phyloP scores from a whole-genome alignment of 495 filamentous ascomycete species.

The Eremomyces bilateralis region DNA sequence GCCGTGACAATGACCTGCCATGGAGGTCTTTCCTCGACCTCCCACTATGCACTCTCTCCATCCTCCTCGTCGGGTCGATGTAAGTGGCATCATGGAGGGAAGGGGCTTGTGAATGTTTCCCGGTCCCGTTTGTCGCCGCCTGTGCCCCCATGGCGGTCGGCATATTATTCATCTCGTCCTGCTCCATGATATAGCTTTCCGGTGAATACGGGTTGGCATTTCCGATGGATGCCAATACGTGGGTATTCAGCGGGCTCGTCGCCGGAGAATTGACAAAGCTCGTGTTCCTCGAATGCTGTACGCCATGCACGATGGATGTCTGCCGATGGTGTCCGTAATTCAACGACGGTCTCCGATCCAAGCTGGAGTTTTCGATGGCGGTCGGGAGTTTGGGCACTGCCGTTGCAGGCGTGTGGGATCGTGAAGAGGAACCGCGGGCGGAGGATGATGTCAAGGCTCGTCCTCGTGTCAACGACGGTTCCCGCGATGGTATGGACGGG shows the following conservation, averaged over 20 bases:
- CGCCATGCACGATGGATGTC: conserved; percentile 83
- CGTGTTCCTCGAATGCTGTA: conserved; percentile 82
- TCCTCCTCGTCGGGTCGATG: neutral
- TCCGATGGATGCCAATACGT: conserved; percentile 60
- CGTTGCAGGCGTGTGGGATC: conserved; percentile 13
- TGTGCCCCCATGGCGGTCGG: too few relatives aligned
- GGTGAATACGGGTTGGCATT: too few relatives aligned
- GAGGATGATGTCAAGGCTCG: conserved; percentile 15
- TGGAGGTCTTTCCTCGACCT: conserved; percentile 47
- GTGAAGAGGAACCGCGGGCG: conserved; percentile 12
- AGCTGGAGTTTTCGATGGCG: conserved; percentile 17
- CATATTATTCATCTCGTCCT: too few relatives aligned
- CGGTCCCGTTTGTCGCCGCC: too few relatives aligned
- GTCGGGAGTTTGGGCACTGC: conserved; percentile 9
- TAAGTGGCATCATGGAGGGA: too few relatives aligned
- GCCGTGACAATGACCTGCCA: conserved; percentile 61
- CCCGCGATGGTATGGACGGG: conserved; percentile 10
- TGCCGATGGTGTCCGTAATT: conserved; percentile 80
- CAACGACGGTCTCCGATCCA: conserved; percentile 48
- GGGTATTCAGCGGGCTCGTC: conserved; percentile 63
- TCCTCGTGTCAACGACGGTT: conserved; percentile 15
- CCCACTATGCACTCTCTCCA: conserved; percentile 40
- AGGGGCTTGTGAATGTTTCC: too few relatives aligned
- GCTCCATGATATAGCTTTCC: too few relatives aligned
- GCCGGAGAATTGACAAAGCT: conserved; percentile 42